Percentiles rank a stretch among this genome's conserved stretches.
These are phyloP conservation scores for Raddia distichophylla DNA, from an alignment of 176 grass and related monocot genomes.

Conservation along the genomic window DNA sequence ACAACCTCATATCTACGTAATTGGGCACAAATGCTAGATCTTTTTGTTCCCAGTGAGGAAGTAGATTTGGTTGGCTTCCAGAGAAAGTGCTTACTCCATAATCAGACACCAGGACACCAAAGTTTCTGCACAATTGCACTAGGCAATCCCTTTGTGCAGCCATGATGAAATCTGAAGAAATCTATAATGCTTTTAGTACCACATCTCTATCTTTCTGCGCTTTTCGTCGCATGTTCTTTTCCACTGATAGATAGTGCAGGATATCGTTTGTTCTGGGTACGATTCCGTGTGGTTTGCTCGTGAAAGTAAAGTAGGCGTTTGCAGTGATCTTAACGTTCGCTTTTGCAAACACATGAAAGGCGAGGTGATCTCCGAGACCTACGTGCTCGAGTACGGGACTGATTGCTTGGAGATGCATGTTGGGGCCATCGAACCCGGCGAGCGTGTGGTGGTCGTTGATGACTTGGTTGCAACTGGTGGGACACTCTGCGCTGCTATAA, in stretches of 20 bases:
- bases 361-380: conserved; percentile 81
- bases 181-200: not conserved
- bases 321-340: conserved; percentile 17
- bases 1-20: no score
- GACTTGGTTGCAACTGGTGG: conserved; percentile 93
- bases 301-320: not conserved
- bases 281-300: not conserved
- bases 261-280: not conserved
- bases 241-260: not conserved
- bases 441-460: conserved; percentile 72
- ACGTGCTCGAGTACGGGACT: conserved; percentile 84
- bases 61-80: conserved; percentile 5
- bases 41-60: not conserved
- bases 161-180: conserved; percentile 27
- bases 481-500: conserved; percentile 86
- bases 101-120: conserved; percentile 16
- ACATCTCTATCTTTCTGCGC: not conserved
- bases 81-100: conserved; percentile 23
- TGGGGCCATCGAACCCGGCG: conserved; percentile 63
- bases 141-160: conserved; percentile 12
- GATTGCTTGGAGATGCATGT: conserved; percentile 97
- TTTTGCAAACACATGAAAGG: conserved; percentile 47
- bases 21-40: not conserved
- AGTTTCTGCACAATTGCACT: not conserved
- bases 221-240: conserved; percentile 20